These are phyloP conservation scores for Protea cynaroides DNA, from an alignment of 164 flowering plant species.

Conservation along the genomic window DNA sequence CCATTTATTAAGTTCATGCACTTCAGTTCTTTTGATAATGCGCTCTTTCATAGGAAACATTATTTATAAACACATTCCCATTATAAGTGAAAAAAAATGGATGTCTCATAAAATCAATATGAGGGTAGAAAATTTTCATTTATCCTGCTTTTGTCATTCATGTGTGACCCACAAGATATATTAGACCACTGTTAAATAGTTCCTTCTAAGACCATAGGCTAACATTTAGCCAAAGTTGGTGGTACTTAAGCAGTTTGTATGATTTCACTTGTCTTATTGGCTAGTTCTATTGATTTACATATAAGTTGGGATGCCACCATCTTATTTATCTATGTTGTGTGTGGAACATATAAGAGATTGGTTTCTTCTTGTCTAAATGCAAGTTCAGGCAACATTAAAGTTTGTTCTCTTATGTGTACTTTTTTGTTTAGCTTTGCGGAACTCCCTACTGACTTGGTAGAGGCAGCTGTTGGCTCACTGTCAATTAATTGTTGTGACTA, in stretches of 20 bases:
- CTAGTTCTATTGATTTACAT: neutral
- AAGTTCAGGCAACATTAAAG: neutral
- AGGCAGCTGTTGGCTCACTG: conserved; percentile 92
- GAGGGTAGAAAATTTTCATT: neutral
- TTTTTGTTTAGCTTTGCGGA: conserved; percentile 55
- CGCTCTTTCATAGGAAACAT: too few species aligned
- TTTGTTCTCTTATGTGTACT: neutral
- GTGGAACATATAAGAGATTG: too few species aligned
- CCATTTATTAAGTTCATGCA: too few species aligned
- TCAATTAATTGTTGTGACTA: conserved; percentile 88
- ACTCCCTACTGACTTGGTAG: conserved; percentile 66
- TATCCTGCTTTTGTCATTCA: neutral
- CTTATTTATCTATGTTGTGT: too few species aligned
- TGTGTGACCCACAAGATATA: neutral
- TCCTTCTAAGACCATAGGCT: neutral
- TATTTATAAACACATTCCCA: neutral
- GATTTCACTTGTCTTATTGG: neutral
- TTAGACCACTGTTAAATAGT: neutral
- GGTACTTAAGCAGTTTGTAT: too few species aligned
- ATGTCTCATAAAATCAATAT: too few species aligned
- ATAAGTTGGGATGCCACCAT: neutral
- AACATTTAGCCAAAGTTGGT: neutral
- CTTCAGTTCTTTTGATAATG: too few species aligned
- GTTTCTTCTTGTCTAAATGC: neutral
- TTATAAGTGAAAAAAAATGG: neutral